A percentile compares a stretch with the other conserved stretches of the same genome.
Evolutionary conservation across 1,284 basidiomycete genomes (phyloP).

Genomic region (Cryptococcus sp.): DNA sequence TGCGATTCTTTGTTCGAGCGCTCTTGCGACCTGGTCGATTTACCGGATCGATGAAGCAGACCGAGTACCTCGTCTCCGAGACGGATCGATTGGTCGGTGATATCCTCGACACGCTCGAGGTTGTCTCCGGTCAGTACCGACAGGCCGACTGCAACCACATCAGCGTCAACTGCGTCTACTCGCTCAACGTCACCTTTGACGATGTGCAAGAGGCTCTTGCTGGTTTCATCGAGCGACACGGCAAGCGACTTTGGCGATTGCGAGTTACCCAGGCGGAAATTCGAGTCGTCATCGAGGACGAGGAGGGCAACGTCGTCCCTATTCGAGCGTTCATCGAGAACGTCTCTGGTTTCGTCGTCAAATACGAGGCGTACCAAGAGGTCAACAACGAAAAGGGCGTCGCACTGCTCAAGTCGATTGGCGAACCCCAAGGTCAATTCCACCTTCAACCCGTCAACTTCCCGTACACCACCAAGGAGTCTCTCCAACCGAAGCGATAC

Average conservation of each 20-base stretch:
- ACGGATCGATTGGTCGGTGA: conserved; percentile 93
- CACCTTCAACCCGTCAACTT: conserved; percentile 89
- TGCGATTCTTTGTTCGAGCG: conserved; percentile 95
- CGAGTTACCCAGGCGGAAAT: conserved; percentile 97
- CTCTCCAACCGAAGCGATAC: conserved; percentile 97
- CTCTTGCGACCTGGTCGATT: conserved; percentile 93
- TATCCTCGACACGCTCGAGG: conserved; percentile 89
- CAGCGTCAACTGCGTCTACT: conserved; percentile 98
- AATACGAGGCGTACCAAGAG: conserved; percentile 99
- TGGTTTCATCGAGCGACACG: conserved; percentile 97
- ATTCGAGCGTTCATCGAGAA: conserved; percentile 98
- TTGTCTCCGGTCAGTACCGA: conserved; percentile 77
- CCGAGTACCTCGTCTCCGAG: conserved; percentile 96
- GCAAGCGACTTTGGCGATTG: conserved; percentile 94
- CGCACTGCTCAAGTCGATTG: conserved; percentile 91
- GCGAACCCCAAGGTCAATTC: conserved; percentile 70
- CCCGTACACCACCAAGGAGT: conserved; percentile 94
- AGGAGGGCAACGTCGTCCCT: conserved; percentile 84
- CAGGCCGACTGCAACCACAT: conserved; percentile 94
- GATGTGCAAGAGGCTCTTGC: conserved; percentile 92
- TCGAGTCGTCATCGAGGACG: conserved; percentile 87
- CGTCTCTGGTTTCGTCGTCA: conserved; percentile 97
- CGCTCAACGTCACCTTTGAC: conserved; percentile 88
- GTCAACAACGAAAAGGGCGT: conserved; percentile 92
- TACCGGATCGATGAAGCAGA: conserved; percentile 81